phyloP scores from a whole-genome alignment of 78 protist genomes.

The Speleostelium caveatum region DNA sequence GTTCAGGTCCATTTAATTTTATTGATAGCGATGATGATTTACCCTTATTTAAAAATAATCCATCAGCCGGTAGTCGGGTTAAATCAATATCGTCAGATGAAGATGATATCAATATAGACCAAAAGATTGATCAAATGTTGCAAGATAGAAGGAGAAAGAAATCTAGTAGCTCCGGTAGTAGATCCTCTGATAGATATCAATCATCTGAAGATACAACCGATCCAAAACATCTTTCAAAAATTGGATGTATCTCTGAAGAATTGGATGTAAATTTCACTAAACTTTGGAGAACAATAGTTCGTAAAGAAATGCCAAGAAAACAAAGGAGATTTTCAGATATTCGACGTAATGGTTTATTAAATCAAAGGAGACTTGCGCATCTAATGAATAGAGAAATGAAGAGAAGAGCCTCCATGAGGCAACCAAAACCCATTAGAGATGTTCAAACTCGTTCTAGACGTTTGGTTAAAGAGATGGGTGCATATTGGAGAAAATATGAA shows the following conservation, averaged over 20 bases:
- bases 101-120: too few relatives aligned
- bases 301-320: slow-evolving; percentile 26
- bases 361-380: slow-evolving; percentile 6
- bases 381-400: slow-evolving; percentile 51
- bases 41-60: neutral
- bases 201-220: neutral
- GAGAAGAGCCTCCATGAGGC: neutral
- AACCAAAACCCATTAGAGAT: slow-evolving; percentile 31
- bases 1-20: neutral
- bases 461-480: slow-evolving; percentile 76
- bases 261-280: slow-evolving; percentile 13
- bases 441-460: slow-evolving; percentile 43
- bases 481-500: slow-evolving; percentile 81
- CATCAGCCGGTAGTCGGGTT: neutral
- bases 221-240: slow-evolving; percentile 10
- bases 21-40: neutral
- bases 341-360: slow-evolving; percentile 13
- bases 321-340: neutral
- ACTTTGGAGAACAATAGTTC: slow-evolving; percentile 14
- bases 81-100: neutral
- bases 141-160: slow-evolving; percentile 29
- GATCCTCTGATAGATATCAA: neutral
- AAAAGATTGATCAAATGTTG: neutral
- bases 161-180: neutral
- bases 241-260: slow-evolving; percentile 21